Evolutionary conservation across 805 yeast genomes (phyloP).

Genomic region (Soucietia sequanensis): DNA sequence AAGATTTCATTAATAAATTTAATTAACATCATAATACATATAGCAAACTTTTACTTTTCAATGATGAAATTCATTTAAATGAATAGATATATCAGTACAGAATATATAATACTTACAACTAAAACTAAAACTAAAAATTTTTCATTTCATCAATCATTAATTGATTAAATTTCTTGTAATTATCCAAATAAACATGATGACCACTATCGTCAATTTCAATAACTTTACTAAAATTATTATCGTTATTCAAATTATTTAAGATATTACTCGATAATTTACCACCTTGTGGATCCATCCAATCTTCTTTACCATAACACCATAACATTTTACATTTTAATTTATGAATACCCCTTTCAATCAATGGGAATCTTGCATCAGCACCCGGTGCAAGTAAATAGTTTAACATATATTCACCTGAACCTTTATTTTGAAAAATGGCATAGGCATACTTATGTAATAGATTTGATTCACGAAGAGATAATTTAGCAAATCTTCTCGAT

Average conservation of each 20-base stretch:
- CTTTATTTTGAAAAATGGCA: constrained; percentile 78
- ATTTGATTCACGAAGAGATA: constrained; percentile 43
- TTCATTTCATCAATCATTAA: constrained; percentile 53
- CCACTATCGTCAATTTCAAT: constrained; percentile 57
- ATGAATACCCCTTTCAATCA: constrained; percentile 49
- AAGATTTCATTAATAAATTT: too few species aligned
- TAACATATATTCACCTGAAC: constrained; percentile 92
- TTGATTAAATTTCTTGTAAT: constrained; percentile 51
- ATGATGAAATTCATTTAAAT: too few species aligned
- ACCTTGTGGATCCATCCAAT: constrained; percentile 59
- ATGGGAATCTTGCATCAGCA: constrained; percentile 80
- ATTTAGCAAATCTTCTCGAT: constrained; percentile 68
- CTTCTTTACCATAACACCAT: constrained; percentile 85
- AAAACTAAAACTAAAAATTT: too few species aligned
- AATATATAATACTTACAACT: background rate
- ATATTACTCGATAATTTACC: constrained; percentile 41
- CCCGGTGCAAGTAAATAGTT: constrained; percentile 87
- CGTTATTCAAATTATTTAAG: constrained; percentile 20
- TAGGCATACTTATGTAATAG: constrained; percentile 78
- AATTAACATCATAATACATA: too few species aligned
- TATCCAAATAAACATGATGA: constrained; percentile 79
- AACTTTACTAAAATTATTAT: constrained; percentile 23
- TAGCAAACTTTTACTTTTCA: too few species aligned
- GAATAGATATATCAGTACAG: constrained; percentile 5
- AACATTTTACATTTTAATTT: constrained; percentile 56